These are phyloP conservation scores for Umbilicus rupestris DNA, from an alignment of 164 flowering plant genomes.

Conservation along the genomic window DNA sequence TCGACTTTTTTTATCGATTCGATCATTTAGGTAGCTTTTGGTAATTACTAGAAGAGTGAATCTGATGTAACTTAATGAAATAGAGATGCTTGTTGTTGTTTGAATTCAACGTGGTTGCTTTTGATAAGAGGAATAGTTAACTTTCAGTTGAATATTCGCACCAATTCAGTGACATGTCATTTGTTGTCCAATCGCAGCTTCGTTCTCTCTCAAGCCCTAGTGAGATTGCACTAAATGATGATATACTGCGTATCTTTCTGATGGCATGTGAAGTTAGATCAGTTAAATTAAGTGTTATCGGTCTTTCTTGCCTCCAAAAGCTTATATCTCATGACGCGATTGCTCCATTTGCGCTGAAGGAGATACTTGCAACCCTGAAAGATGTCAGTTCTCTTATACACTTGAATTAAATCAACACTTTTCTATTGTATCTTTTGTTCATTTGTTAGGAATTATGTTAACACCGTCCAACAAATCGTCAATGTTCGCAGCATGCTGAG, in stretches of 20 bases:
- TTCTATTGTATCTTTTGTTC: neutral
- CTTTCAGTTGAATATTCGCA: slow-evolving; percentile 1
- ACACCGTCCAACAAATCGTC: neutral
- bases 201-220: slow-evolving; percentile 64
- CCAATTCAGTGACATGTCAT: neutral
- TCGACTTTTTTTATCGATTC: neutral
- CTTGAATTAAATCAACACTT: neutral
- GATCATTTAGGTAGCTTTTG: neutral
- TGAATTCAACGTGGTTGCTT: too few relatives aligned
- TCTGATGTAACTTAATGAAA: neutral
- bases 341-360: slow-evolving; percentile 65
- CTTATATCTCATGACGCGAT: slow-evolving; percentile 93
- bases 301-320: slow-evolving; percentile 89
- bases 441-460: neutral
- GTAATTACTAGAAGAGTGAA: neutral
- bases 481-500: slow-evolving; percentile 73
- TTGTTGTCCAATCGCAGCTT: slow-evolving; percentile 42
- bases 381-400: slow-evolving; percentile 41
- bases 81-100: too few relatives aligned
- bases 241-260: slow-evolving; percentile 73
- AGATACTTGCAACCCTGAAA: slow-evolving; percentile 74
- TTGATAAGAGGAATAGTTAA: neutral
- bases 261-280: slow-evolving; percentile 90
- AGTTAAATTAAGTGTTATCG: slow-evolving; percentile 86
- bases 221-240: slow-evolving; percentile 85